Percentiles rank a stretch among this genome's conserved stretches.
Conservation (phyloP, 2,329 filamentous ascomycete species). For the Colletotrichum salicis region DNA sequence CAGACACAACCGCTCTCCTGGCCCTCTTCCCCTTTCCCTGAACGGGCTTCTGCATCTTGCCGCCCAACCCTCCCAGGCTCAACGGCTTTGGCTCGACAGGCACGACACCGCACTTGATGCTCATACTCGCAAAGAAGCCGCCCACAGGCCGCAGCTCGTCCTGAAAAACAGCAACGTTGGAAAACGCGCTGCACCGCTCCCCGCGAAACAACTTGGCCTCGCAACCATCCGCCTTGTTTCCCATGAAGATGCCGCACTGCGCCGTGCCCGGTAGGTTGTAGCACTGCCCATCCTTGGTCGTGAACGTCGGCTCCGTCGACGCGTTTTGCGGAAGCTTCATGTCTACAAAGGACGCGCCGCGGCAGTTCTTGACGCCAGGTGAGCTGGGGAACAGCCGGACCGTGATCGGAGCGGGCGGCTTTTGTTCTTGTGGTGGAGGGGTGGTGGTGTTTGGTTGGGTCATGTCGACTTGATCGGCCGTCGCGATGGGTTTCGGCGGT, state of each 20-base stretch:
- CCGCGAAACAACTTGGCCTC: conserved; percentile 31
- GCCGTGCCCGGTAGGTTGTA: conserved; percentile 25
- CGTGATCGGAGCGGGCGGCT: conserved; percentile 29
- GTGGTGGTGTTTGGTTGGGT: not conserved
- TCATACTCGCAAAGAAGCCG: conserved; percentile 28
- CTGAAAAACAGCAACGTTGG: conserved; percentile 30
- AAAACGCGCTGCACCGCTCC: conserved; percentile 18
- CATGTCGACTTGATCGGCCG: conserved; percentile 24
- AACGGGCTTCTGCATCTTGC: conserved; percentile 22
- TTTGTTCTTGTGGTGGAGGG: not conserved
- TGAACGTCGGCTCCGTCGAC: conserved; percentile 17
- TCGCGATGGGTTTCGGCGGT: conserved; percentile 12
- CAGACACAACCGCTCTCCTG: conserved; percentile 7
- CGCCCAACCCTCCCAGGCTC: conserved; percentile 20
- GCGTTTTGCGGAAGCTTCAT: conserved; percentile 18
- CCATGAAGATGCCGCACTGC: conserved; percentile 30
- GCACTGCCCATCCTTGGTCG: conserved; percentile 24
- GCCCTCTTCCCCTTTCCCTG: conserved; percentile 5
- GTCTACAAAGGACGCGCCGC: conserved; percentile 17
- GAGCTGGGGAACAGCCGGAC: conserved; percentile 26
- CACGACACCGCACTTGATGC: conserved; percentile 30
- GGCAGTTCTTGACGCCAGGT: conserved; percentile 27
- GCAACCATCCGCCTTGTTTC: conserved; percentile 32
- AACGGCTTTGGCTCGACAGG: conserved; percentile 29
- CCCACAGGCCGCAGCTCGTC: conserved; percentile 26